Conservation (phyloP, 306 rosid genomes). For the Dryas alaskensis region DNA sequence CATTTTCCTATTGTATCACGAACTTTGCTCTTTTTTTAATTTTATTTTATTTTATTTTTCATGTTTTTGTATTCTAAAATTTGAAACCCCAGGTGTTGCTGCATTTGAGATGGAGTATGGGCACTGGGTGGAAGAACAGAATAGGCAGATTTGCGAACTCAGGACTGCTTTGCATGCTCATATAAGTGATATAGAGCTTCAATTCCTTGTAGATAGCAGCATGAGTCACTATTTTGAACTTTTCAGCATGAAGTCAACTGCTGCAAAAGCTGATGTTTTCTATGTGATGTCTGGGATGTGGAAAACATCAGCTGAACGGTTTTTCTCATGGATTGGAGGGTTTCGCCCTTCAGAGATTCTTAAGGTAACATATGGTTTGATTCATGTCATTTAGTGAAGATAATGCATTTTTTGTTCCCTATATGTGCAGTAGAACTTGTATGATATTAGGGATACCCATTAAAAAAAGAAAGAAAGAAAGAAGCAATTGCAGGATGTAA, state of each 20-base stretch:
- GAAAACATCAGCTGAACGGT: constrained; percentile 77
- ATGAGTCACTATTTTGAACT: constrained; percentile 75
- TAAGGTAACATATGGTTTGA: constrained; percentile 49
- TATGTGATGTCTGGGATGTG: constrained; percentile 84
- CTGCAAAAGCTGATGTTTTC: constrained; percentile 84
- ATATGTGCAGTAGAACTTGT: neutral
- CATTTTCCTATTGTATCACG: neutral
- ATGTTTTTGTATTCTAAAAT: constrained; percentile 24
- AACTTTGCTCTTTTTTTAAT: neutral
- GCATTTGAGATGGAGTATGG: constrained; percentile 78
- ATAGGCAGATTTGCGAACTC: constrained; percentile 55
- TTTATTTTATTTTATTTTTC: neutral
- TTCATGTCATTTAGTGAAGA: neutral
- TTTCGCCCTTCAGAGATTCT: constrained; percentile 91
- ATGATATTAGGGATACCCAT: neutral
- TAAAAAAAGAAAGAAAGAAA: neutral
- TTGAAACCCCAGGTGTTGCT: constrained; percentile 28
- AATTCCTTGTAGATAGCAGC: constrained; percentile 54
- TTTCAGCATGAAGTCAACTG: constrained; percentile 73
- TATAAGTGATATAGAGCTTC: constrained; percentile 57
- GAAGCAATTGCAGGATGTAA: neutral
- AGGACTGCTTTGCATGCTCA: constrained; percentile 59
- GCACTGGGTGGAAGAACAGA: constrained; percentile 82
- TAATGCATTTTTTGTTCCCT: constrained; percentile 1
- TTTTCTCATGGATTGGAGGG: constrained; percentile 95